Percentiles rank a stretch among this genome's conserved stretches.
Conservation (phyloP, 495 filamentous ascomycete species). For the Talaromyces stipitatus region DNA sequence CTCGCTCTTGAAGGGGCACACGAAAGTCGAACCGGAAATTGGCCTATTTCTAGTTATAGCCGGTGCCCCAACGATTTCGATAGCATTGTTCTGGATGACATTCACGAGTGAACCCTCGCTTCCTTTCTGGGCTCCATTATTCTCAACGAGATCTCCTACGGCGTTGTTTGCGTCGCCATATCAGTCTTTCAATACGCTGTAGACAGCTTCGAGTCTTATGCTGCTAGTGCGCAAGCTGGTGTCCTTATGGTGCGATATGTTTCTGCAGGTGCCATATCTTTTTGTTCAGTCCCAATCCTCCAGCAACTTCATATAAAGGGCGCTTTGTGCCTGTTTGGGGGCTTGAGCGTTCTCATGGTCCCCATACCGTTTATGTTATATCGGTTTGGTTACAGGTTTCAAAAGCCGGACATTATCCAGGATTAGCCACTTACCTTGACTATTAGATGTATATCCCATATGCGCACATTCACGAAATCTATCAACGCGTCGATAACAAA, state of each 20-base stretch:
- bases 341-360: constrained; percentile 7
- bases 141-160: not conserved
- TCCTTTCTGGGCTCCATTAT: not conserved
- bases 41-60: not conserved
- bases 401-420: not conserved
- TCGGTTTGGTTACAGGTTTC: not conserved
- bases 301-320: constrained; percentile 39
- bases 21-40: not conserved
- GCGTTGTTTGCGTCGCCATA: not conserved
- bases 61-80: not conserved
- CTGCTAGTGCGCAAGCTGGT: not conserved
- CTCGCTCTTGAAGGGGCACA: not conserved
- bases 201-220: not conserved
- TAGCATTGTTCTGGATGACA: not conserved
- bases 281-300: constrained; percentile 37
- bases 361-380: constrained; percentile 30
- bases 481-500: no score
- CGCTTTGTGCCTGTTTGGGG: constrained; percentile 42
- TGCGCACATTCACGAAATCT: no score
- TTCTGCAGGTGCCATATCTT: constrained; percentile 35
- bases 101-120: not conserved
- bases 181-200: not conserved
- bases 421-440: no score
- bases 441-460: no score
- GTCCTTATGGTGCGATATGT: not conserved